Conservation (phyloP, 2,329 filamentous ascomycete genomes). For the Aspergillus felis region DNA sequence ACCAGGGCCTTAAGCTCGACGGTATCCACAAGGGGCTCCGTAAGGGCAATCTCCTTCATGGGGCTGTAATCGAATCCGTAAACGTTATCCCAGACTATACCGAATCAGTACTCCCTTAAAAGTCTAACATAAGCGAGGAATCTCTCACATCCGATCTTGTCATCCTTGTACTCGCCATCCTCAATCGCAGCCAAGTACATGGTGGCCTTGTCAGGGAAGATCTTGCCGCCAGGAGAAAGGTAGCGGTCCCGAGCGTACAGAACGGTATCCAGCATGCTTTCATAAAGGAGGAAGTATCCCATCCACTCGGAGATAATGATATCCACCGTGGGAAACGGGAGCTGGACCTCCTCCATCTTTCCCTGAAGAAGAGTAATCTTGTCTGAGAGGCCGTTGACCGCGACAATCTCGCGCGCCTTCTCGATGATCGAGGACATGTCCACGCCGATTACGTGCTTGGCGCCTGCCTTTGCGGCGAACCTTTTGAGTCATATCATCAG, state of each 20-base stretch:
- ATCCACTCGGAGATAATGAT: conserved; percentile 99
- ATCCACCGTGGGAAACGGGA: conserved; percentile 93
- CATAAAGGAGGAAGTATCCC: conserved; percentile 98
- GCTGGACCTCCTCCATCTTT: conserved; percentile 98
- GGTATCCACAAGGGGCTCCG: conserved; percentile 94
- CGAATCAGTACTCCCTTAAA: conserved; percentile 20
- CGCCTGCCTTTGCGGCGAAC: conserved; percentile 94
- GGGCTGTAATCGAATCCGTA: conserved; percentile 97
- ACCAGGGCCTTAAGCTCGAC: conserved; percentile 97
- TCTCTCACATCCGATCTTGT: conserved; percentile 95
- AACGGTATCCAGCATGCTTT: conserved; percentile 98
- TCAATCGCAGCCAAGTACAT: conserved; percentile 97
- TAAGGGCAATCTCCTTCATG: conserved; percentile 87
- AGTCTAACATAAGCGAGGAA: neutral
- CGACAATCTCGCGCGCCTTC: conserved; percentile 94
- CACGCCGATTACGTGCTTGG: conserved; percentile 97
- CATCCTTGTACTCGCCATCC: conserved; percentile 98
- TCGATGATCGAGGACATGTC: conserved; percentile 99
- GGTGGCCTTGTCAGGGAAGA: conserved; percentile 98
- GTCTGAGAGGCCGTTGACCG: conserved; percentile 82
- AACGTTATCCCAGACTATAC: conserved; percentile 94
- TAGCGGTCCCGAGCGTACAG: conserved; percentile 94
- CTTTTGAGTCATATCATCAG: conserved; percentile 46
- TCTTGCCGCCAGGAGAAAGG: conserved; percentile 78
- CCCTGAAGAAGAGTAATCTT: conserved; percentile 98